Evolutionary conservation across 139 green algal species (phyloP).

Genomic region (Chlamydomonas sphaeroides): DNA sequence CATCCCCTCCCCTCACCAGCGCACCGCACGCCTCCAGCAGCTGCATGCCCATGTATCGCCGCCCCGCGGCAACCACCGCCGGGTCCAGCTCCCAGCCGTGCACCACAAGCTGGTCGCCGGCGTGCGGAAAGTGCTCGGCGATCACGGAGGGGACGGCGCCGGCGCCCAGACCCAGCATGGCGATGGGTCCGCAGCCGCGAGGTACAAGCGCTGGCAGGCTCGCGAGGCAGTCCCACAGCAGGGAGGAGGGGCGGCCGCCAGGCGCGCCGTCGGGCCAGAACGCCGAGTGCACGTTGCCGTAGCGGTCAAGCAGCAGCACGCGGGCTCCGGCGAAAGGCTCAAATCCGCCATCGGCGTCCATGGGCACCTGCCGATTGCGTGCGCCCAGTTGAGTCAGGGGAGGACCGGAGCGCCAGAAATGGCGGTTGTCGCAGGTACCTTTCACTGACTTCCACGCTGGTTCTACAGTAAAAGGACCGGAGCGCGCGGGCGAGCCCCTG

Average conservation of each 20-base stretch:
- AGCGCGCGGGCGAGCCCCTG: too few species aligned
- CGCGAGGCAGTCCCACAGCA: constrained; percentile 17
- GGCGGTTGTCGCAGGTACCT: too few species aligned
- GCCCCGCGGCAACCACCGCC: background rate
- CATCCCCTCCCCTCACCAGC: background rate
- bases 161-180: constrained; percentile 7
- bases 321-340: too few species aligned
- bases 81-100: constrained; percentile 21
- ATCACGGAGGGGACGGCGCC: constrained; percentile 4
- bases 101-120: background rate
- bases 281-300: background rate
- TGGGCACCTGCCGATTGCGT: too few species aligned
- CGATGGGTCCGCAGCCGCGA: background rate
- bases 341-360: too few species aligned
- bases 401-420: too few species aligned
- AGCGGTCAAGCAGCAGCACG: background rate
- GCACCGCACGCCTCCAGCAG: background rate
- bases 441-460: too few species aligned
- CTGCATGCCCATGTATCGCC: background rate
- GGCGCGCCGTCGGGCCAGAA: background rate
- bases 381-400: too few species aligned
- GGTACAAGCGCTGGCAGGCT: constrained; percentile 2
- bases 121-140: background rate
- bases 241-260: too few species aligned
- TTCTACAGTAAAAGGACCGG: too few species aligned